Conservation (phyloP, 1,139 yeast species). For the Hansenula sp. region DNA sequence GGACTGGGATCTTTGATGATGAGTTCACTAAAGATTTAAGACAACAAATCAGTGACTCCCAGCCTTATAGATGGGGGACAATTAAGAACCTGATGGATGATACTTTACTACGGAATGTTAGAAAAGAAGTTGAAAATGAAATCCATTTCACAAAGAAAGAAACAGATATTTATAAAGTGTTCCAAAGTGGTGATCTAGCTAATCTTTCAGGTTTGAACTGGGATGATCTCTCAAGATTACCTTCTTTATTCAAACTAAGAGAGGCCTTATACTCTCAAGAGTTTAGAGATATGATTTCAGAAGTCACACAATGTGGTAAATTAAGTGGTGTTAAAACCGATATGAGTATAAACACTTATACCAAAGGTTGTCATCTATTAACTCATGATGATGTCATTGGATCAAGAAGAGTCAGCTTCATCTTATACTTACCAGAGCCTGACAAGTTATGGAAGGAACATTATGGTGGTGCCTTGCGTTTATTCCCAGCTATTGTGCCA, state of each 20-base stretch:
- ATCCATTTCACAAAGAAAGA: constrained; percentile 92
- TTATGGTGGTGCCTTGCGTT: constrained; percentile 89
- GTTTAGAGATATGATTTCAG: constrained; percentile 79
- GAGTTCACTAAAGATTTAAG: constrained; percentile 40
- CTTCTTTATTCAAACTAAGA: constrained; percentile 70
- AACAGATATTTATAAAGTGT: constrained; percentile 93
- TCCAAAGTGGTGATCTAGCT: constrained; percentile 93
- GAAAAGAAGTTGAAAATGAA: constrained; percentile 77
- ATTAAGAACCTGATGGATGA: constrained; percentile 73
- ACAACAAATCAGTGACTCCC: constrained; percentile 42
- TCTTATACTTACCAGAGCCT: constrained; percentile 89
- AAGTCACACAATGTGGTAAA: constrained; percentile 84
- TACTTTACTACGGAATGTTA: constrained; percentile 67
- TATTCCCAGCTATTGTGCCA: constrained; percentile 83
- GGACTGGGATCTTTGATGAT: constrained; percentile 48
- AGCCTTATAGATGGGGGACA: constrained; percentile 90
- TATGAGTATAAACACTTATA: constrained; percentile 87
- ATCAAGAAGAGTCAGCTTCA: constrained; percentile 87
- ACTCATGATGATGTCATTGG: constrained; percentile 99
- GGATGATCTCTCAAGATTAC: constrained; percentile 69
- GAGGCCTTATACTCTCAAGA: constrained; percentile 84
- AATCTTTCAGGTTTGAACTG: constrained; percentile 82
- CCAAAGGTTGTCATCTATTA: constrained; percentile 87
- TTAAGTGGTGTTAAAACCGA: constrained; percentile 88
- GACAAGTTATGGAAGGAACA: constrained; percentile 80